Conservation (phyloP, 495 filamentous ascomycete genomes). For the Penicillium pulvis region DNA sequence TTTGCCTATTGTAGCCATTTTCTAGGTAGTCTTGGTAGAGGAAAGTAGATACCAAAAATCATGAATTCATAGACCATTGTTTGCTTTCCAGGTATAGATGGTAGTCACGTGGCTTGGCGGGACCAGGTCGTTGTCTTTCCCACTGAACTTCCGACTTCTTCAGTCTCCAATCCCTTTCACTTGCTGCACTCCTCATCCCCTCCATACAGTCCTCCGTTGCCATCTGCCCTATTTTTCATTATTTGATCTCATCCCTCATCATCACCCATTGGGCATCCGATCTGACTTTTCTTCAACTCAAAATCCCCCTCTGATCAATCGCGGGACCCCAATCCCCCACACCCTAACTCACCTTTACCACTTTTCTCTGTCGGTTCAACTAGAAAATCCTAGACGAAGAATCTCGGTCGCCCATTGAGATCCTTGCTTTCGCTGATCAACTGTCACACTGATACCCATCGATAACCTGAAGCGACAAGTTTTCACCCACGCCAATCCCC, state of each 20-base stretch:
- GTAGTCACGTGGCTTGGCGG: conserved; percentile 8
- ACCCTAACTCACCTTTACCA: neutral
- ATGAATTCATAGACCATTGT: neutral
- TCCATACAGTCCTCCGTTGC: conserved; percentile 12
- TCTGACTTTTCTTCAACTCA: conserved; percentile 8
- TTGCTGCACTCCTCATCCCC: conserved; percentile 4
- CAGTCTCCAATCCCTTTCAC: conserved; percentile 7
- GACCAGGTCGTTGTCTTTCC: conserved; percentile 10
- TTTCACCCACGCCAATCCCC: conserved; percentile 1
- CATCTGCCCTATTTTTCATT: conserved; percentile 9
- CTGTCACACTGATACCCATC: neutral
- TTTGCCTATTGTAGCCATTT: neutral
- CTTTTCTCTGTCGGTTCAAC: neutral
- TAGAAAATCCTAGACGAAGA: neutral
- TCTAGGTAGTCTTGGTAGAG: too few species aligned
- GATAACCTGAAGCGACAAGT: conserved; percentile 2
- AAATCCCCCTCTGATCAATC: conserved; percentile 12
- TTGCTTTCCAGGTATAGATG: too few species aligned
- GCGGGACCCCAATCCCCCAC: conserved; percentile 2
- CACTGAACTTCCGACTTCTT: conserved; percentile 13
- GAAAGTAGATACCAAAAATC: too few species aligned
- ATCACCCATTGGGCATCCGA: conserved; percentile 11
- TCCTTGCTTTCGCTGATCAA: neutral
- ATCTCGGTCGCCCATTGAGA: neutral
- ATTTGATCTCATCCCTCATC: conserved; percentile 8